Percentiles rank a stretch among this genome's conserved stretches.
phyloP scores from a whole-genome alignment of 305 asterid species.

The Lippia alba region DNA sequence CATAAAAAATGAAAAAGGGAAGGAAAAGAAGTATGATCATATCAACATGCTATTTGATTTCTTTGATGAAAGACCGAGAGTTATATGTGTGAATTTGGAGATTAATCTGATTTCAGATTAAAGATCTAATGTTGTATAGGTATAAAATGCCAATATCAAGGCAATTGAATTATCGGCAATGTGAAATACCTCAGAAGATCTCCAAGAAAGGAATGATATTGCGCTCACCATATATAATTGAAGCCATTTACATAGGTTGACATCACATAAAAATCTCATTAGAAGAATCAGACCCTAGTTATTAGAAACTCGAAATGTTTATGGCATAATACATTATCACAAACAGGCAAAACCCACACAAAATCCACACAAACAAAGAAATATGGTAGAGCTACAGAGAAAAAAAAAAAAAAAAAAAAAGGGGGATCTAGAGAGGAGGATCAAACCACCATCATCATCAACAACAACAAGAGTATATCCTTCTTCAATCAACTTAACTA shows the following conservation, averaged over 20 bases:
- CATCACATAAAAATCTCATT: not conserved
- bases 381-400: not conserved
- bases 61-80: not conserved
- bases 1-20: too few relatives aligned
- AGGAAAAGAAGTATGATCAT: not conserved
- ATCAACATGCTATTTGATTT: not conserved
- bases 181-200: too few relatives aligned
- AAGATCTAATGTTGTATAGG: not conserved
- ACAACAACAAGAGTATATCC: not conserved
- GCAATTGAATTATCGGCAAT: too few relatives aligned
- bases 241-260: not conserved
- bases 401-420: not conserved
- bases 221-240: too few relatives aligned
- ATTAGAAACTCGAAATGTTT: slow-evolving; percentile 1
- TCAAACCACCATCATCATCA: slow-evolving; percentile 7
- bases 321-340: not conserved
- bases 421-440: slow-evolving; percentile 21
- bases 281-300: slow-evolving; percentile 34
- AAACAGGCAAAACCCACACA: not conserved
- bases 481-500: slow-evolving; percentile 3
- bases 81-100: not conserved
- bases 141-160: too few relatives aligned
- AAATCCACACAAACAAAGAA: not conserved
- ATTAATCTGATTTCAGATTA: not conserved
- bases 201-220: too few relatives aligned